A percentile compares a stretch with the other conserved stretches of the same genome.
Conservation (phyloP, 1,284 basidiomycete species). For the Coniferiporia weirii region DNA sequence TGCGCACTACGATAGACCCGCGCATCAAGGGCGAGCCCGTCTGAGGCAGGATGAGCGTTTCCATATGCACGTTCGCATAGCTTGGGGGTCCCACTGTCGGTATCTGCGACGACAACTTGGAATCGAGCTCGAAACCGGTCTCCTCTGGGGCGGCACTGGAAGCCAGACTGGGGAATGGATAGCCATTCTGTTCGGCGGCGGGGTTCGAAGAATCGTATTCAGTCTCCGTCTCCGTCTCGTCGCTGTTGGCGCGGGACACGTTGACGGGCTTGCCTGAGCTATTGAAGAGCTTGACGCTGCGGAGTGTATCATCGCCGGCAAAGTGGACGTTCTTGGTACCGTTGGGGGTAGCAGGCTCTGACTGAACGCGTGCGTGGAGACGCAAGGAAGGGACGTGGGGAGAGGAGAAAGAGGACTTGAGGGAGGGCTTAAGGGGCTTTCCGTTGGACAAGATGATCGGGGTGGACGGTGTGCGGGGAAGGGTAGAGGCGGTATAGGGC, state of each 20-base stretch:
- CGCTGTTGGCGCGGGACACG: slow-evolving; percentile 51
- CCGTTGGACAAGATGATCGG: slow-evolving; percentile 69
- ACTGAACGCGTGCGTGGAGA: slow-evolving; percentile 45
- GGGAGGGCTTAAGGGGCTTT: slow-evolving; percentile 83
- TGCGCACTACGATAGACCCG: slow-evolving; percentile 45
- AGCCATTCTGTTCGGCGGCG: slow-evolving; percentile 20
- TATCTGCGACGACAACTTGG: slow-evolving; percentile 35
- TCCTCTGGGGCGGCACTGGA: not conserved
- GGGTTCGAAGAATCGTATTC: slow-evolving; percentile 43
- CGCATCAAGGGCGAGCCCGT: slow-evolving; percentile 39
- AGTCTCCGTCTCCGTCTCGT: slow-evolving; percentile 78
- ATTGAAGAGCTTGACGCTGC: slow-evolving; percentile 80
- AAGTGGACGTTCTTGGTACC: slow-evolving; percentile 87
- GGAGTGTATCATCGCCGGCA: slow-evolving; percentile 60
- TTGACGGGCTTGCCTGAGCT: slow-evolving; percentile 75
- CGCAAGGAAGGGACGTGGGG: slow-evolving; percentile 39
- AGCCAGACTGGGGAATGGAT: slow-evolving; percentile 32
- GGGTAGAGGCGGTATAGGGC: slow-evolving; percentile 18
- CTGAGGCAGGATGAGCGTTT: slow-evolving; percentile 40
- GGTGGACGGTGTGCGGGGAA: slow-evolving; percentile 29
- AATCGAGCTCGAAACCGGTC: slow-evolving; percentile 40
- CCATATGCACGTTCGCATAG: slow-evolving; percentile 44
- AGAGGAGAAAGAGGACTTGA: slow-evolving; percentile 67
- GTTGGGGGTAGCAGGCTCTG: slow-evolving; percentile 67
- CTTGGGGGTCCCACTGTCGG: slow-evolving; percentile 34